Evolutionary conservation across 257 asterid species (phyloP).

Genomic region (Linderniella brevidens): DNA sequence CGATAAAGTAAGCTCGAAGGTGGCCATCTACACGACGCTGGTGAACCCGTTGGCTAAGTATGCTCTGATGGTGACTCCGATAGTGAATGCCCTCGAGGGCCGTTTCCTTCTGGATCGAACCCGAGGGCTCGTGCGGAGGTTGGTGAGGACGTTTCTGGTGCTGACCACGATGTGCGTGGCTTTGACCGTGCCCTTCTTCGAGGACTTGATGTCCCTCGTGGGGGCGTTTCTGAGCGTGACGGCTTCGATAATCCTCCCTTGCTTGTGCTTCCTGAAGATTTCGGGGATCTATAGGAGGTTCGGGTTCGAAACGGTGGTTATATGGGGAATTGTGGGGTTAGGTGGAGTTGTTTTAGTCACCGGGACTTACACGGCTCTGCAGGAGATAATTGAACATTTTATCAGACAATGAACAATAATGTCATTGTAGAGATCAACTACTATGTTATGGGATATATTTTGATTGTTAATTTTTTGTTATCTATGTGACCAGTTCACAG

Average conservation of each 20-base stretch:
- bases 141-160: conserved; percentile 27
- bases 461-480: too few species aligned
- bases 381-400: conserved; percentile 18
- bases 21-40: conserved; percentile 68
- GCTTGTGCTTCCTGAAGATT: conserved; percentile 68
- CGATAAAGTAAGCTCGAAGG: conserved; percentile 31
- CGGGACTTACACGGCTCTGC: conserved; percentile 40
- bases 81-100: conserved; percentile 35
- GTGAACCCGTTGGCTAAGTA: conserved; percentile 77
- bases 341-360: conserved; percentile 32
- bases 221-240: conserved; percentile 56
- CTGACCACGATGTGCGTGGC: conserved; percentile 54
- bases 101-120: conserved; percentile 12
- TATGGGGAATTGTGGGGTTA: conserved; percentile 28
- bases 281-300: conserved; percentile 26
- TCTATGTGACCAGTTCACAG: too few species aligned
- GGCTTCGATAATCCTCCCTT: conserved; percentile 56
- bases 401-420: too few species aligned
- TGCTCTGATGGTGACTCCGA: conserved; percentile 64
- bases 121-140: conserved; percentile 19
- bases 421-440: too few species aligned
- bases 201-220: conserved; percentile 46
- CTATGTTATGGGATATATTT: too few species aligned
- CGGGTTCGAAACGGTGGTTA: conserved; percentile 17
- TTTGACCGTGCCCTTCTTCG: conserved; percentile 54